A percentile compares a stretch with the other conserved stretches of the same genome.
These are phyloP conservation scores for Sporopachydermia lactativora DNA, from an alignment of 805 yeast genomes.

Conservation along the genomic window DNA sequence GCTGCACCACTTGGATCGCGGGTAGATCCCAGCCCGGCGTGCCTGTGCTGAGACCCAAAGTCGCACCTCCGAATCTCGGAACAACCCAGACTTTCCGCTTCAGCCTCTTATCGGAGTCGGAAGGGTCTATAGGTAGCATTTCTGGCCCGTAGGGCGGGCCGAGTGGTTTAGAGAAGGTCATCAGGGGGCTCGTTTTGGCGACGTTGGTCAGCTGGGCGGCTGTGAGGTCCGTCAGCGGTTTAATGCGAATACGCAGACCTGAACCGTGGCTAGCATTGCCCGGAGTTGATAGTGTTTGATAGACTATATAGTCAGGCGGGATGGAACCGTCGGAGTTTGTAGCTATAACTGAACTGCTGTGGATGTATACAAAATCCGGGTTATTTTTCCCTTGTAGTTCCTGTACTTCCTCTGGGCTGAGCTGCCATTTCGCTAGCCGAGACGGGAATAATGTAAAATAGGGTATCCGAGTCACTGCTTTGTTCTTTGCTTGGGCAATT, in stretches of 20 bases:
- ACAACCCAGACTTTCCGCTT: conserved; percentile 81
- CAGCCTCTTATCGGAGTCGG: conserved; percentile 20
- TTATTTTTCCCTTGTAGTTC: conserved; percentile 16
- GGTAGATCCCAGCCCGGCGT: conserved; percentile 90
- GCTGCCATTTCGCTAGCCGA: conserved; percentile 5
- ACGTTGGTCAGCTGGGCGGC: conserved; percentile 69
- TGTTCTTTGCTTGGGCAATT: conserved; percentile 29
- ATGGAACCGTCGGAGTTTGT: conserved; percentile 37
- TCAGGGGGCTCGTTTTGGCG: conserved; percentile 54
- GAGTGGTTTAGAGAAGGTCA: conserved; percentile 82
- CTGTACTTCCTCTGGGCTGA: conserved; percentile 14
- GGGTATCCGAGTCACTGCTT: conserved; percentile 27
- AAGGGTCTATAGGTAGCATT: conserved; percentile 26
- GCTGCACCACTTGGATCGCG: conserved; percentile 60
- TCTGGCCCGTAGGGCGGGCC: conserved; percentile 85
- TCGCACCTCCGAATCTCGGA: conserved; percentile 78
- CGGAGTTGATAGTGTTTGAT: conserved; percentile 32
- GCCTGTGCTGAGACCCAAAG: conserved; percentile 50
- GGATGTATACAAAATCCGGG: conserved; percentile 50
- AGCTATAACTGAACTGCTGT: conserved; percentile 56
- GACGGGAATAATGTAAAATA: conserved; percentile 37
- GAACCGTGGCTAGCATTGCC: conserved; percentile 29
- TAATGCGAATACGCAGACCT: conserved; percentile 44
- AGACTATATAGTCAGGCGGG: conserved; percentile 74
- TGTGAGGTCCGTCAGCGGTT: conserved; percentile 59